Evolutionary conservation across 2,329 filamentous ascomycete species (phyloP), one percentile per base, ranked within the genome.

Genomic region (Chaetomium sp.): DNA sequence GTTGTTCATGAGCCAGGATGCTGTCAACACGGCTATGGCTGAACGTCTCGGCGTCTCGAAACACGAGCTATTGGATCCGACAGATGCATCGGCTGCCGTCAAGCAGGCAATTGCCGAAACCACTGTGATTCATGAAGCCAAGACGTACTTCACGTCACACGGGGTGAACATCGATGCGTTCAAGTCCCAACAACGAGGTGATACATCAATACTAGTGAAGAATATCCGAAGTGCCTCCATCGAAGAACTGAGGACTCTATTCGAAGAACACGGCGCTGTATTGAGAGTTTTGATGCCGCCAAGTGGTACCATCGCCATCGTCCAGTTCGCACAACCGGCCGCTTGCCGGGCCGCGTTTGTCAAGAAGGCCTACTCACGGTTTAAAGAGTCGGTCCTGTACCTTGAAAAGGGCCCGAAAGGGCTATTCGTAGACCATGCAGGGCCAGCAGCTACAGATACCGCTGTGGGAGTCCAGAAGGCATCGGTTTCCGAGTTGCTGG

Each of bases 1-100:
- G n/a, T 77, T 99, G n/a, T 99, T 94, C 72, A 95, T 99, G 88
- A 96, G 88, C 72, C 88, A 90, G 74, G 91, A 99, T 75, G 89
- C 94, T 50, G 91, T 99, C 52, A 91, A 96, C 72, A 85, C 89
- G 49, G 95, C 91, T 5, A 84, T 96, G 59, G 90, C 94, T 48
- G 84, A 86, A 67, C 87, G 91, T 53, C 79, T 99, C 55, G 91
- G 92, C 47, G 82, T 99, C 55, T 87, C 88, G 54, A 99, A 99
- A 75, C 86, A 90, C 9, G 91, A 96, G 65, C 74, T 99, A 55
- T 79, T 99, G 46, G 92, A 99, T 72, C 94, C 92, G n/a, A 96
- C 92, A 4, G 96, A 89, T 57, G 85, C 92, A 54, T 91, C 96
- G 72, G 91, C 92, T 57, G 92, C 89, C 45, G 88, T 99, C 55